Evolutionary conservation across 1,284 basidiomycete genomes (phyloP).

Genomic region (Ceratobasidium papillatum): DNA sequence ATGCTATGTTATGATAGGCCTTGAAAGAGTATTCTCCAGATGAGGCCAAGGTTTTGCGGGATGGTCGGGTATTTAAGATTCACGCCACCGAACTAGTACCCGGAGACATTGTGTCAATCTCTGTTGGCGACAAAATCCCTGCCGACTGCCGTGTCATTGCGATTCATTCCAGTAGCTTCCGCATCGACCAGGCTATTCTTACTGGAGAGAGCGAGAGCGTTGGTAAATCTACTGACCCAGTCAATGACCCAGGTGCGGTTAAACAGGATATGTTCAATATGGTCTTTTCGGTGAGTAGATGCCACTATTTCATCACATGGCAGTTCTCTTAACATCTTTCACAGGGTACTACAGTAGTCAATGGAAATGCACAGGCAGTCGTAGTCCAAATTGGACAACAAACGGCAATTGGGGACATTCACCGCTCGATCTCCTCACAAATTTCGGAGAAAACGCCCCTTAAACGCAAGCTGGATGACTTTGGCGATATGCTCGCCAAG

Average conservation of each 20-base stretch:
- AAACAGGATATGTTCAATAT: constrained; percentile 98
- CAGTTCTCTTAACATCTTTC: background rate
- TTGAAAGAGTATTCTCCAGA: constrained; percentile 95
- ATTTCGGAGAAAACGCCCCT: constrained; percentile 93
- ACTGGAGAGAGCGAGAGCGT: constrained; percentile 93
- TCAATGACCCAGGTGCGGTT: constrained; percentile 79
- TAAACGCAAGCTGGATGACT: constrained; percentile 95
- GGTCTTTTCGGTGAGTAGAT: constrained; percentile 78
- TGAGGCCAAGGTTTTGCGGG: constrained; percentile 88
- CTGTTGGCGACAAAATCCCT: constrained; percentile 93
- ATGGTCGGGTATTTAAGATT: constrained; percentile 73
- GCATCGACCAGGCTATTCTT: constrained; percentile 92
- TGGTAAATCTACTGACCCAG: constrained; percentile 73
- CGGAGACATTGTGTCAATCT: constrained; percentile 88
- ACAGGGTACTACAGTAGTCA: constrained; percentile 93
- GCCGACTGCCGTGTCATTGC: constrained; percentile 90
- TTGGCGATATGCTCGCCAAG: constrained; percentile 94
- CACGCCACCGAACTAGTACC: constrained; percentile 91
- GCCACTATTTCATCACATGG: background rate
- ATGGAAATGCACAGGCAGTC: constrained; percentile 83
- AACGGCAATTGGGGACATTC: constrained; percentile 94
- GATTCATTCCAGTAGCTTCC: constrained; percentile 90
- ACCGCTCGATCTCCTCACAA: constrained; percentile 89
- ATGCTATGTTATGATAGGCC: constrained; percentile 64
- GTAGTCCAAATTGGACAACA: constrained; percentile 85